These are phyloP conservation scores for Gastrolobium bilobum DNA, from an alignment of 306 rosid genomes.

Conservation along the genomic window DNA sequence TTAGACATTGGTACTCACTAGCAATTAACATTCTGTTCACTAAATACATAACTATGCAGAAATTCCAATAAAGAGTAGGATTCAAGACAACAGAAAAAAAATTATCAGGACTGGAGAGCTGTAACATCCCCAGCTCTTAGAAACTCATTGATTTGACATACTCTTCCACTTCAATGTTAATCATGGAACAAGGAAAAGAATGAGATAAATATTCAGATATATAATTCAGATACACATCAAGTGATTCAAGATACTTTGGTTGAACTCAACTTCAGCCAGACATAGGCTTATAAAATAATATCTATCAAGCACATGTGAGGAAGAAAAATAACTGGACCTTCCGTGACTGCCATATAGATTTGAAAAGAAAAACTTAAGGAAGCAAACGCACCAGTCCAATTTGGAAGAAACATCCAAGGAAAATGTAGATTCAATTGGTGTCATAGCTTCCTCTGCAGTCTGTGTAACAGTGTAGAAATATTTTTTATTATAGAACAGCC, in stretches of 20 bases:
- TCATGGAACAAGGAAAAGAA: conserved; percentile 31
- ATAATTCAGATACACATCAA: conserved; percentile 24
- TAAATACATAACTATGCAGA: neutral
- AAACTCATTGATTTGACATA: conserved; percentile 4
- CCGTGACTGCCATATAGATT: conserved; percentile 29
- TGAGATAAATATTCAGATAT: conserved; percentile 1
- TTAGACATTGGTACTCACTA: neutral
- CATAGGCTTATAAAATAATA: conserved; percentile 9
- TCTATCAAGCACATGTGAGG: neutral
- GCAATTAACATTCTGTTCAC: neutral
- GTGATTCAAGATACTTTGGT: conserved; percentile 3
- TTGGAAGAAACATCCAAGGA: conserved; percentile 93
- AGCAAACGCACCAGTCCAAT: conserved; percentile 82
- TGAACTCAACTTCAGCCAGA: conserved; percentile 6
- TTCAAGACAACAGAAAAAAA: neutral
- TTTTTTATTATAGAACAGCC: conserved; percentile 35
- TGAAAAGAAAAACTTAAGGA: conserved; percentile 37
- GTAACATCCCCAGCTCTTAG: neutral
- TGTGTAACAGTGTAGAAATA: conserved; percentile 51
- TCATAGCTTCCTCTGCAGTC: conserved; percentile 99
- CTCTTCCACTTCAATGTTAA: conserved; percentile 1
- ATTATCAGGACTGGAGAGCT: neutral
- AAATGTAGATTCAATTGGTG: conserved; percentile 96
- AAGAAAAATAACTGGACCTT: conserved; percentile 30
- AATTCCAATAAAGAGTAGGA: neutral